Evolutionary conservation across 2,329 filamentous ascomycete species (phyloP), one percentile per base, ranked within the genome.

Genomic region (Alternaria dauci): DNA sequence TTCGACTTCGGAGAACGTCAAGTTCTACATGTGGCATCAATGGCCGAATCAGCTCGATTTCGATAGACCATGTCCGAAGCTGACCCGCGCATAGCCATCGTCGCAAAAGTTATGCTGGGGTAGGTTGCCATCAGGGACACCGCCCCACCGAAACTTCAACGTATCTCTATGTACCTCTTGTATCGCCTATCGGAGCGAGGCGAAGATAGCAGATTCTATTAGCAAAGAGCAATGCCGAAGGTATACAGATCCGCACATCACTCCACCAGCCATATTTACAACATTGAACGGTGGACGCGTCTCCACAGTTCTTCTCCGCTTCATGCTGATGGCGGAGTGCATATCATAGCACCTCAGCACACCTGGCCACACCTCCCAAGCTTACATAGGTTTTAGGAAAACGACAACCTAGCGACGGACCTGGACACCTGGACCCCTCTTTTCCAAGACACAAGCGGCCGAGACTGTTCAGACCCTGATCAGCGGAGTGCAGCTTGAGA

Each of bases 381-480:
- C 39, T 38, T 42, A 55, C 39, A 57, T 11, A 7, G 41, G 20
- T 47, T 43, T 34, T 47, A 36, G 46, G 32, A 20, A 42, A 44
- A 43, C n/a, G n/a, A 55, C 52, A 52, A 51, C 44, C 58, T 58
- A 48, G 44, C 50, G 51, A 55, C 16, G 48, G 52, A 54, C 36
- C 42, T 65, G 61, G 61, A 48, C 50, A 54, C 36, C 42, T 65
- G 61, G 61, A 63, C 63, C 64, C 63, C 61, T 63, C 63, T 25
- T 57, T 57, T 46, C 53, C 58, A 58, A 58, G 46, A 52, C 39
- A 48, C 46, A 52, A 30, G 51, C 48, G 55, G 64, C 47, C 55
- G 48, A 62, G 54, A 56, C 53, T 44, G 20, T 57, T 53, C 42
- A 41, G 64, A 68, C 64, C 64, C 64, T 67, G 64, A 65, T 68